Evolutionary conservation across 306 rosid genomes (phyloP).

Genomic region (Prunus padus): DNA sequence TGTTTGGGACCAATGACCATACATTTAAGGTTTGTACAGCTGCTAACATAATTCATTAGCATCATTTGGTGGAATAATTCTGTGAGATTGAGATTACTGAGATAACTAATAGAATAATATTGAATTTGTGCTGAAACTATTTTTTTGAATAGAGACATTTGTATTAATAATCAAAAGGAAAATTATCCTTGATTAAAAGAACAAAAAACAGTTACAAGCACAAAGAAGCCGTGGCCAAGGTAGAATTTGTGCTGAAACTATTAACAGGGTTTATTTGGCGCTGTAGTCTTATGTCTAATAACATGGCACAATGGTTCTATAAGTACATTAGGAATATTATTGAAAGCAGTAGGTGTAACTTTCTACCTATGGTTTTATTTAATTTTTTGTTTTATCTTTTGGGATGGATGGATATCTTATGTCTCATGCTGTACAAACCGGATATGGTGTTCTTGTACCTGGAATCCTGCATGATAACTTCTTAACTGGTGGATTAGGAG

Average conservation of each 20-base stretch:
- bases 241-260: neutral
- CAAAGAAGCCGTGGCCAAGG: too few relatives aligned
- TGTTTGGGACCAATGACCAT: neutral
- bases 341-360: neutral
- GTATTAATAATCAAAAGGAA: too few relatives aligned
- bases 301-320: neutral
- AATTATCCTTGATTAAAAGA: too few relatives aligned
- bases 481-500: neutral
- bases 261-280: neutral
- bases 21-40: neutral
- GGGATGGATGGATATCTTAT: neutral
- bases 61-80: neutral
- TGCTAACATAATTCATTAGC: neutral
- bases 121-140: neutral
- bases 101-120: too few relatives aligned
- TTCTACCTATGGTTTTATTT: neutral
- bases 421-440: neutral
- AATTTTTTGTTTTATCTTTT: neutral
- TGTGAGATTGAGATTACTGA: too few relatives aligned
- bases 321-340: neutral
- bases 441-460: neutral
- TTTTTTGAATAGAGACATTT: too few relatives aligned
- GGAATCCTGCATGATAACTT: neutral
- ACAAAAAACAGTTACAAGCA: too few relatives aligned
- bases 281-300: too few relatives aligned